phyloP scores from a whole-genome alignment of 441 rosid genomes.

The Euphorbia celastroides region DNA sequence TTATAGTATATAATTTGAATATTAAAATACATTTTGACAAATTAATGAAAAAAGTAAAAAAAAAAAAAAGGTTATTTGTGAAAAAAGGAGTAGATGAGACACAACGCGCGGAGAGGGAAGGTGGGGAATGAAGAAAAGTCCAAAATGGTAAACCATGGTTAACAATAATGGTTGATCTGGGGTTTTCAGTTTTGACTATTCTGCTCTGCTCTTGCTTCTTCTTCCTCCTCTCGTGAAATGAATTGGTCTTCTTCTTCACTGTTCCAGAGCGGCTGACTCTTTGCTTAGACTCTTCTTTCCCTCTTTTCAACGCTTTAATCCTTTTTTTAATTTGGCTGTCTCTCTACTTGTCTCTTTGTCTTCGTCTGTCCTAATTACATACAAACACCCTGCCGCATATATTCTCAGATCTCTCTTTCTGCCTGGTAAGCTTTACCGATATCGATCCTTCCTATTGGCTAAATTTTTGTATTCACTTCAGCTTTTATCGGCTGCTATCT shows the following conservation, averaged over 20 bases:
- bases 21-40: too few relatives aligned
- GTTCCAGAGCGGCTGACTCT: conserved; percentile 10
- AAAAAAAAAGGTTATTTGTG: too few relatives aligned
- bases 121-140: not conserved
- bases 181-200: conserved; percentile 19
- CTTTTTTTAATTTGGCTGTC: not conserved
- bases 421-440: conserved; percentile 20
- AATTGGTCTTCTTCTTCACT: conserved; percentile 13
- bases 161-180: conserved; percentile 7
- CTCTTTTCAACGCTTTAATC: not conserved
- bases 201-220: conserved; percentile 11
- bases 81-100: not conserved
- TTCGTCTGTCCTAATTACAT: conserved; percentile 4
- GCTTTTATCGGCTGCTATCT: not conserved
- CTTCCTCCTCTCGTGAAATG: not conserved
- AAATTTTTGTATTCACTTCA: conserved; percentile 22
- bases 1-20: too few relatives aligned
- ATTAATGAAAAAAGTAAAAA: too few relatives aligned
- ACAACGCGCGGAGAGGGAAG: conserved; percentile 6
- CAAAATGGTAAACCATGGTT: conserved; percentile 14
- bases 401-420: conserved; percentile 23
- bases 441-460: conserved; percentile 16
- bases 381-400: conserved; percentile 7
- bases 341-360: conserved; percentile 4
- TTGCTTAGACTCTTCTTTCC: not conserved